Conservation (phyloP, 169 alveolate species). For the Perkinsus chesapeaki region DNA sequence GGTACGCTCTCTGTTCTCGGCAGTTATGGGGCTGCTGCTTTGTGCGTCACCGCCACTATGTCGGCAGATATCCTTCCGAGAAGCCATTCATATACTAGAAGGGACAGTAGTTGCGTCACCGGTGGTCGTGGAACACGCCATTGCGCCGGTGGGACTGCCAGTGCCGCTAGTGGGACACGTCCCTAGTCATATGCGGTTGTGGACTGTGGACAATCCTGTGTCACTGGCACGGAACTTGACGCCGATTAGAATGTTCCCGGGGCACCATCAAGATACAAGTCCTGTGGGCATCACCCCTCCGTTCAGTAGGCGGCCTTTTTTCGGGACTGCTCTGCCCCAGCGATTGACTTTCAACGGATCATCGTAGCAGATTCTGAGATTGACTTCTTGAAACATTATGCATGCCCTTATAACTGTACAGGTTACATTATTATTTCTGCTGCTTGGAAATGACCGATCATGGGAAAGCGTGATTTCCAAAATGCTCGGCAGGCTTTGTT, state of each 20-base stretch:
- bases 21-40: neutral
- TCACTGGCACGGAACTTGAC: neutral
- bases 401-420: neutral
- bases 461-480: neutral
- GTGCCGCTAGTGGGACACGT: neutral
- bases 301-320: neutral
- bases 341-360: neutral
- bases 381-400: neutral
- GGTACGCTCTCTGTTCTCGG: neutral
- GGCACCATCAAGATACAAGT: neutral
- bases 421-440: neutral
- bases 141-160: neutral
- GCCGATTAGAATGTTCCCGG: neutral
- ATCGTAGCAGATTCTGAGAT: neutral
- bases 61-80: neutral
- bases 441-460: neutral
- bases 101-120: neutral
- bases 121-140: neutral
- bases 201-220: neutral
- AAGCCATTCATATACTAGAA: neutral
- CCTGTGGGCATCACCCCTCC: neutral
- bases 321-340: neutral
- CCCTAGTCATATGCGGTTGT: neutral
- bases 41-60: neutral
- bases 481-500: no score